These are phyloP conservation scores for Aulographum hederae DNA, from an alignment of 2,329 filamentous ascomycete species.

Conservation along the genomic window DNA sequence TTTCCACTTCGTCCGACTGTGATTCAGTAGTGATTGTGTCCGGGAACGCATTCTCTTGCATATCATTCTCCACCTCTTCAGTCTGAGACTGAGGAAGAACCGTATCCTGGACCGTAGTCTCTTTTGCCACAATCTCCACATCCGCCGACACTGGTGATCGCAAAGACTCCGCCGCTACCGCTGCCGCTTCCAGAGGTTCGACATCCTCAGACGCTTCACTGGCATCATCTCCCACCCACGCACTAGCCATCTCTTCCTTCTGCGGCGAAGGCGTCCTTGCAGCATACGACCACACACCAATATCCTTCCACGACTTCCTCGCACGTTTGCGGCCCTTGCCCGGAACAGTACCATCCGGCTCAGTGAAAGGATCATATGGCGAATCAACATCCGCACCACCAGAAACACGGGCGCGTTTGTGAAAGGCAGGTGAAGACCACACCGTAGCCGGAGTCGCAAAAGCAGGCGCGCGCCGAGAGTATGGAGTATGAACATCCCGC, in stretches of 20 bases:
- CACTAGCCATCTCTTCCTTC: conserved; percentile 17
- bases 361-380: conserved; percentile 45
- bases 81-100: background rate
- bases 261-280: conserved; percentile 56
- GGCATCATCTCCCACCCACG: conserved; percentile 1
- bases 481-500: conserved; percentile 1
- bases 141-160: conserved; percentile 4
- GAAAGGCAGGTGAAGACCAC: conserved; percentile 3
- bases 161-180: too few relatives aligned
- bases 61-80: background rate
- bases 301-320: conserved; percentile 50
- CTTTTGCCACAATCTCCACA: background rate
- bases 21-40: background rate
- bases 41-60: background rate
- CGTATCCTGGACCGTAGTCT: too few relatives aligned
- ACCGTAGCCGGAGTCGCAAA: background rate
- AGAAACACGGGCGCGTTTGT: conserved; percentile 48
- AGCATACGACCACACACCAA: conserved; percentile 55
- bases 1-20: background rate
- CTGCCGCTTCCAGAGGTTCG: too few relatives aligned
- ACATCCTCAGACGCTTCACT: background rate
- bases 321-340: conserved; percentile 41
- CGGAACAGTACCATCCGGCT: conserved; percentile 36
- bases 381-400: conserved; percentile 48
- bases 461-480: too few relatives aligned